phyloP scores from a whole-genome alignment of 2,329 filamentous ascomycete genomes.

The Fusarium equiseti region DNA sequence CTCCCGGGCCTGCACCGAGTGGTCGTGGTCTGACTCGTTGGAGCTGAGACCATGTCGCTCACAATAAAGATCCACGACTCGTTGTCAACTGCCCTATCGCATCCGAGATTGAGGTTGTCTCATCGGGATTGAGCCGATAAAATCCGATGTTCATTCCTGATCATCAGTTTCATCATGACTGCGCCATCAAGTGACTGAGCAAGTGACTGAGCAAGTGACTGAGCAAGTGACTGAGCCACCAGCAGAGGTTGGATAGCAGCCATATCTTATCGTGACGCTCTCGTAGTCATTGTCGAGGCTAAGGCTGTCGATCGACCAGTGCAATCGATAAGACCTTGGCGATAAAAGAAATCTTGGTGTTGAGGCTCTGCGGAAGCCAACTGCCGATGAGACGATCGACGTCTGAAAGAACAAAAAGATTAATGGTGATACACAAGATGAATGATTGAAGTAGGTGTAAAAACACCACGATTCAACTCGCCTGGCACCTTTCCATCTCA shows the following conservation, averaged over 20 bases:
- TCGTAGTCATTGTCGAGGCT: constrained; percentile 6
- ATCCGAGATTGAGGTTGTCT: not conserved
- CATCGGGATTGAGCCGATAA: constrained; percentile 24
- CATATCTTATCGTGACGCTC: constrained; percentile 29
- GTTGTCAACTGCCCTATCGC: constrained; percentile 13
- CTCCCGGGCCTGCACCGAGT: not conserved
- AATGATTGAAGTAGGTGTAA: not conserved
- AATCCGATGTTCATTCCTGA: constrained; percentile 22
- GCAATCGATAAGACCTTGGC: constrained; percentile 22
- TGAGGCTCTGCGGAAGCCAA: constrained; percentile 41
- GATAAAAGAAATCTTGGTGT: constrained; percentile 10
- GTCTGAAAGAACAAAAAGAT: not conserved
- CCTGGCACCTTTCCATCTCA: not conserved
- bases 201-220: constrained; percentile 3
- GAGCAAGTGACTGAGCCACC: constrained; percentile 2
- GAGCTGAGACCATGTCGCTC: constrained; percentile 27
- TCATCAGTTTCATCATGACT: constrained; percentile 24
- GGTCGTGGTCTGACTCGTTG: constrained; percentile 24
- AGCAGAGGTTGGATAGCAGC: not conserved
- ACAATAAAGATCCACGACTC: constrained; percentile 30
- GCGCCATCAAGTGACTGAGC: constrained; percentile 5
- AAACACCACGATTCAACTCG: constrained; percentile 13
- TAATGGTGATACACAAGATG: not conserved
- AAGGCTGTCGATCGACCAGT: constrained; percentile 17
- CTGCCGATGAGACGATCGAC: constrained; percentile 25